phyloP scores from a whole-genome alignment of 1,284 basidiomycete species.

The Mycosarcoma mackinlayi region DNA sequence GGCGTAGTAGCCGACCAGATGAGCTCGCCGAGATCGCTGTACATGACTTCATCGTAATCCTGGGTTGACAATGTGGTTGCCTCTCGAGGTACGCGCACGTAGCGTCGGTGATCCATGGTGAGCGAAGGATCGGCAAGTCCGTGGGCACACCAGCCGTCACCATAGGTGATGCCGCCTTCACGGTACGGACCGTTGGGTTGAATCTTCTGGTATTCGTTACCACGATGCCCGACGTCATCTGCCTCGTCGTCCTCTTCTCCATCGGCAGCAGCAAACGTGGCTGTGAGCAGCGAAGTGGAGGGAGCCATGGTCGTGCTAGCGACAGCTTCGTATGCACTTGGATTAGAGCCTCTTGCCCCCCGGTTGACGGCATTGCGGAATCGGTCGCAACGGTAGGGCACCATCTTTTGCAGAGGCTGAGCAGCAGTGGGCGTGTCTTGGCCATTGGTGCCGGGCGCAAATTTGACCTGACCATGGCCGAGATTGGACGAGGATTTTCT shows the following conservation, averaged over 20 bases:
- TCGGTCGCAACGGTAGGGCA: slow-evolving; percentile 23
- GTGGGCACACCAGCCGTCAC: slow-evolving; percentile 53
- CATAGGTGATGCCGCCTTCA: slow-evolving; percentile 53
- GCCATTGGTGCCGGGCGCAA: slow-evolving; percentile 22
- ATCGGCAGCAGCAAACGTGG: slow-evolving; percentile 26
- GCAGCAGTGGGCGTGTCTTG: slow-evolving; percentile 15
- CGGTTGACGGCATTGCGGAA: slow-evolving; percentile 33
- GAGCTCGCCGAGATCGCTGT: slow-evolving; percentile 56
- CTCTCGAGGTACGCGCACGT: slow-evolving; percentile 23
- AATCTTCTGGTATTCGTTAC: slow-evolving; percentile 32
- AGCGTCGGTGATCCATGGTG: slow-evolving; percentile 36
- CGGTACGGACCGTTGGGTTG: slow-evolving; percentile 53
- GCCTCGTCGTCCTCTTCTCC: slow-evolving; percentile 23
- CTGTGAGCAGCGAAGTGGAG: slow-evolving; percentile 20
- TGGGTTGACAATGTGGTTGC: background rate
- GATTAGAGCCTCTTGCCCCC: slow-evolving; percentile 10
- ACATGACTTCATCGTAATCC: slow-evolving; percentile 43
- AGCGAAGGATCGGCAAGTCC: slow-evolving; percentile 52
- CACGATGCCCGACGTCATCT: background rate
- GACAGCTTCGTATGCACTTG: background rate
- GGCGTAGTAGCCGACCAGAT: slow-evolving; percentile 57
- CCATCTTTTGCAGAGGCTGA: slow-evolving; percentile 12
- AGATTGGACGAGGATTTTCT: slow-evolving; percentile 18
- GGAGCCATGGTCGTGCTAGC: slow-evolving; percentile 2
- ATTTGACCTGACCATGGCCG: slow-evolving; percentile 37